Conservation (phyloP, 129 eudicot species). For the Artemisia tridentata region DNA sequence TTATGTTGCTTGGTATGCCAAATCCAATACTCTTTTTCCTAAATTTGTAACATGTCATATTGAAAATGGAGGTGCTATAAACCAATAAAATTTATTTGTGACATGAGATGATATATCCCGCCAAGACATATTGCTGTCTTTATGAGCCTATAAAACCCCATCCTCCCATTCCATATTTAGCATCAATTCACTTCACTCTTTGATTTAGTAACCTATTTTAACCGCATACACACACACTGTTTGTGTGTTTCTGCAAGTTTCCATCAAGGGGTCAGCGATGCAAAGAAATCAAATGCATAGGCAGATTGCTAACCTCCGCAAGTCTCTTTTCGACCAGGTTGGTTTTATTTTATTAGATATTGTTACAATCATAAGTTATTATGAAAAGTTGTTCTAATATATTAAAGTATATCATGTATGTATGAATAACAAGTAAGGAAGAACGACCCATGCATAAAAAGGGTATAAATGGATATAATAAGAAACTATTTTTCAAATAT, state of each 20-base stretch:
- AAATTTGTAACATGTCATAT: not conserved
- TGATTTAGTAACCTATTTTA: not conserved
- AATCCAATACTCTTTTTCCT: not conserved
- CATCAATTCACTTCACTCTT: not conserved
- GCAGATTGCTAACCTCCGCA: slow-evolving; percentile 57
- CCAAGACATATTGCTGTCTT: not conserved
- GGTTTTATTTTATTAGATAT: not conserved
- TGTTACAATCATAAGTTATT: too few relatives aligned
- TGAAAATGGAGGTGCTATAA: slow-evolving; percentile 11
- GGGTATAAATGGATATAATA: too few relatives aligned
- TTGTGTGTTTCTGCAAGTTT: not conserved
- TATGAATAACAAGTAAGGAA: not conserved
- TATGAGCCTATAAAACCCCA: slow-evolving; percentile 31
- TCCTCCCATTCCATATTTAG: slow-evolving; percentile 24
- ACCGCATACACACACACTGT: too few relatives aligned
- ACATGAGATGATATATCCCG: slow-evolving; percentile 24
- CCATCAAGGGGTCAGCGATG: slow-evolving; percentile 24
- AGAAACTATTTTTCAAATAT: not conserved
- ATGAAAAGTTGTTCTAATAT: too few relatives aligned
- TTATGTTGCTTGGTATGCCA: slow-evolving; percentile 20
- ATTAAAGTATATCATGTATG: too few relatives aligned
- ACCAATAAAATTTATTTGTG: slow-evolving; percentile 22
- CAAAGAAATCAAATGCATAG: slow-evolving; percentile 61
- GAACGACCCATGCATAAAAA: too few relatives aligned
- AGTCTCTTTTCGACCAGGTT: slow-evolving; percentile 83